A percentile compares a stretch with the other conserved stretches of the same genome.
These are phyloP conservation scores for Trametes gibbosa DNA, from an alignment of 768 basidiomycete species.

Conservation along the genomic window DNA sequence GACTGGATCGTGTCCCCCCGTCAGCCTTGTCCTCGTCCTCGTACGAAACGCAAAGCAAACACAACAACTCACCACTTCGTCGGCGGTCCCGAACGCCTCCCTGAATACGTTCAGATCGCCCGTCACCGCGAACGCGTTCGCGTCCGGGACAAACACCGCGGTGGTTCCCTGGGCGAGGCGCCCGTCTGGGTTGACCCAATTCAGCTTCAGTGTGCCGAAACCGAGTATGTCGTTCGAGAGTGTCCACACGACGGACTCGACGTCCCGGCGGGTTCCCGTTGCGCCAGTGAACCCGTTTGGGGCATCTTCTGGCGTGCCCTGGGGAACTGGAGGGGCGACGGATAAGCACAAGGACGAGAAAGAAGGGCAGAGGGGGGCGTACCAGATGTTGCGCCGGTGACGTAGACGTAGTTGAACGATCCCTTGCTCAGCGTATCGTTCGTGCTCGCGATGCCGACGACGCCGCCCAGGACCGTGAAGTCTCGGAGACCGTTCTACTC, in stretches of 20 bases:
- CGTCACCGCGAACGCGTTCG: background rate
- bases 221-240: background rate
- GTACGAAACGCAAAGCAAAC: background rate
- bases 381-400: constrained; percentile 11
- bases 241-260: background rate
- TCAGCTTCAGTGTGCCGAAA: background rate
- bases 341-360: background rate
- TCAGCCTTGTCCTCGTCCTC: too few species aligned
- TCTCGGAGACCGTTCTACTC: constrained; percentile 5
- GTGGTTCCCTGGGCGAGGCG: background rate
- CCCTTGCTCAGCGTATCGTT: constrained; percentile 6
- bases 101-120: background rate
- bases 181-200: background rate
- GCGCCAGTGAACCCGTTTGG: background rate
- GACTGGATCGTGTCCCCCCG: too few species aligned
- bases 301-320: background rate
- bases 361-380: background rate
- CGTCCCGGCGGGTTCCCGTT: background rate
- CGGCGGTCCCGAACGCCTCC: background rate
- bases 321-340: background rate
- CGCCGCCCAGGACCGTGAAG: constrained; percentile 9
- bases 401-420: constrained; percentile 15
- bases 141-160: background rate
- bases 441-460: constrained; percentile 10
- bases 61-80: background rate